Evolutionary conservation across 495 filamentous ascomycete species (phyloP), one percentile per base, ranked within the genome.

Genomic region (Amphirosellinia nigrospora): DNA sequence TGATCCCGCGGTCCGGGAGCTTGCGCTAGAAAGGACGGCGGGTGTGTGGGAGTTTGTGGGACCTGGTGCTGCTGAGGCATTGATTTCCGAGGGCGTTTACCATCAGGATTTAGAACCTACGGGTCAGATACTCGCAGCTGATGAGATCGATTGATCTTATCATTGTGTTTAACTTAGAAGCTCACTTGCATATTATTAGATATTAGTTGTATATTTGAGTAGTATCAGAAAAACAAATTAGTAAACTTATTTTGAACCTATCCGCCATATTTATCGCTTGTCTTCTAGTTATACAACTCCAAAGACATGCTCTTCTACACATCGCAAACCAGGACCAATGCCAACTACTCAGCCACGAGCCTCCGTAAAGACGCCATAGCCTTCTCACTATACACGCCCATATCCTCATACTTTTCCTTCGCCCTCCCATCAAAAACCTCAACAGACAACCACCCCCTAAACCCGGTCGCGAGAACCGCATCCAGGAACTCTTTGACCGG

Each of bases 351-450:
- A 52, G 82, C 68, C 64, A 91, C 66, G 45, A 93, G 71, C 76
- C 74, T 85, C 73, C 84, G 78, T 70, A 88, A 83, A 70, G 79
- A 86, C 28, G 82, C 80, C 85, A 87, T 91, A 1, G 89, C 89
- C 69, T 84, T 84, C 77, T 86, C 81, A 26, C 88, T 88, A 80
- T 85, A 93, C 19, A 76, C 75, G 1, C 77, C 75, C 80, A 93
- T 78, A 52, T 92, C 85, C 5, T 78, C 64, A 41, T 77, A 80
- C 71, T 89, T 87, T 38, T 88, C 82, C 74, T 84, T 85, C 43
- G 85, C 87, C 56, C 86, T 85, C 23, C 85, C 82, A 82, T 95
- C 91, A 81, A 94, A 94, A 9, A 93, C 87, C 80, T 95, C 92
- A 68, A 92, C 87, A 2, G 88, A 90, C 53, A 93, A 89, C 88